Base-by-base conservation (phyloP, 73 alveolate genomes). In the Uronychia setigera region DNA sequence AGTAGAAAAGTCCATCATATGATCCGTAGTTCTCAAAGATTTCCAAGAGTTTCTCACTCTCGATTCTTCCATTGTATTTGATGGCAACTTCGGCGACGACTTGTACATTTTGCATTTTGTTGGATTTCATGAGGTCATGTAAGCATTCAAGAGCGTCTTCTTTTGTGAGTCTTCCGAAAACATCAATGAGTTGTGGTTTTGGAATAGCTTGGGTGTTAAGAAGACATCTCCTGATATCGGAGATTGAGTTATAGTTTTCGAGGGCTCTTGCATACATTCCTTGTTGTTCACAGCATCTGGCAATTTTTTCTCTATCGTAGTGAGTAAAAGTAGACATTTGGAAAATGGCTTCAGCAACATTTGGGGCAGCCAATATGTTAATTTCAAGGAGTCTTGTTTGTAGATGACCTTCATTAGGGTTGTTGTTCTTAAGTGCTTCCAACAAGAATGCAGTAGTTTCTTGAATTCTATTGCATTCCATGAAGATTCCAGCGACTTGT, bases 391-490 rank as follows among this genome's bases (percentile, higher is more conserved):
- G 97, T 87, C 94, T 98, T 59, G 99, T 98, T 91, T 98, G 98
- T 32, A 97, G 90, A 87, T 98, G 99, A n/a, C 99, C 99, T 88
- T 98, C 99, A 84, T 98, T 99, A 59, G 99, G 99, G 91, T 96
- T 94, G 93, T 98, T 97, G 33, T 96, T 92, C 79, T 90, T 95
- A 79, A 98, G 92, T 80, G 97, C 97, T 85, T 98, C 99, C 26
- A 98, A 95, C 86, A 98, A 88, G 94, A 96, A 98, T 32, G 99
- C 98, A 81, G 99, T 98, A 80, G 95, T 91, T 86, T 97, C 99
- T 89, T 97, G 97, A 29, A 98, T 88, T 93, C 96, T 93, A 79
- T 96, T 94, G 85, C 84, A 81, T 59, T 95, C 96, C 88, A 93
- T 92, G 98, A 97, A 94, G 82, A 97, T 94, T 60, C 94, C 94